phyloP scores from a whole-genome alignment of 805 yeast species.

The Jamesozyma spencerorum region DNA sequence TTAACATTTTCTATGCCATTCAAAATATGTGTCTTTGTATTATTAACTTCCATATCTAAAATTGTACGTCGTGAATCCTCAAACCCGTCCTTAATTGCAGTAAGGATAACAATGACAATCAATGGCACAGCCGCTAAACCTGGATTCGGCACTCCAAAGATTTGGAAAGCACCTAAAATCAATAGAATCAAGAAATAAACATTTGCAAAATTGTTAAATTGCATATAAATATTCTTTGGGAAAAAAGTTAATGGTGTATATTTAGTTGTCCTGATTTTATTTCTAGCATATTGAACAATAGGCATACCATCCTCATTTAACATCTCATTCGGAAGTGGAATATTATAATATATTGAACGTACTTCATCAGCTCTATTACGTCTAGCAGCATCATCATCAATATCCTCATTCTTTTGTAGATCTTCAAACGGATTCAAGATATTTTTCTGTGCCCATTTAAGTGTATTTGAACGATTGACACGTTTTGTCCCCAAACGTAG shows the following conservation, averaged over 20 bases:
- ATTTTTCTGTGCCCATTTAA: constrained; percentile 38
- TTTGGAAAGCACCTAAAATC: constrained; percentile 66
- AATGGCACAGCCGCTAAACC: constrained; percentile 68
- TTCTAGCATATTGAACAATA: constrained; percentile 54
- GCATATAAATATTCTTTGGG: constrained; percentile 73
- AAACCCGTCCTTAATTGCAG: constrained; percentile 71
- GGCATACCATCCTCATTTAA: constrained; percentile 57
- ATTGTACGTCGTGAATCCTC: constrained; percentile 74
- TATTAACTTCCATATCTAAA: constrained; percentile 66
- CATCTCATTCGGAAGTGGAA: constrained; percentile 48
- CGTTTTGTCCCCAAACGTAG: constrained; percentile 79
- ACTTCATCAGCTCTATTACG: constrained; percentile 33
- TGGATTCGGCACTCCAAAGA: constrained; percentile 77
- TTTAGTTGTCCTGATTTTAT: constrained; percentile 91
- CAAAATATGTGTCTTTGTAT: constrained; percentile 61
- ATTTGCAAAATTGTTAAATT: constrained; percentile 86
- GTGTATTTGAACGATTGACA: constrained; percentile 43
- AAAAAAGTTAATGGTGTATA: constrained; percentile 84
- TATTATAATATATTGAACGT: constrained; percentile 51
- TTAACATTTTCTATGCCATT: constrained; percentile 48
- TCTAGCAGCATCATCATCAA: constrained; percentile 21
- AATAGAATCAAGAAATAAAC: constrained; percentile 71
- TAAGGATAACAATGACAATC: constrained; percentile 63
- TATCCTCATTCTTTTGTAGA: constrained; percentile 12
- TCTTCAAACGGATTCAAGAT: constrained; percentile 28